phyloP scores from a whole-genome alignment of 805 yeast species.

The Zygoascus biomembranicola region DNA sequence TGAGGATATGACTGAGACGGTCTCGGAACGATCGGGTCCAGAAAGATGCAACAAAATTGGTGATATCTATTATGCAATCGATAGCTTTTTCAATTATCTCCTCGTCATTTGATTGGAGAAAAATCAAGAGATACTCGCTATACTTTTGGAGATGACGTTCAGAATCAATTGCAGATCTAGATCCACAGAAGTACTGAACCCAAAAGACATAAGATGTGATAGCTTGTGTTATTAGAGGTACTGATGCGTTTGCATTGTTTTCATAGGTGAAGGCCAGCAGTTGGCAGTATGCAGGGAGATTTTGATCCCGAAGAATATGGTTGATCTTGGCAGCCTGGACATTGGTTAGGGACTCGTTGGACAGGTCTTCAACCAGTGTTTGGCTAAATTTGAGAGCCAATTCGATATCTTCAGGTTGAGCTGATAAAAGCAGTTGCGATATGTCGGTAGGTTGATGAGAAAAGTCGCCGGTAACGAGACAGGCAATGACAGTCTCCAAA shows the following conservation, averaged over 20 bases:
- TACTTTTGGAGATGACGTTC: not conserved
- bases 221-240: not conserved
- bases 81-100: conserved; percentile 10
- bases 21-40: conserved; percentile 13
- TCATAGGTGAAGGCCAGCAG: not conserved
- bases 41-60: conserved; percentile 4
- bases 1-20: conserved; percentile 4
- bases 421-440: not conserved
- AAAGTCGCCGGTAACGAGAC: not conserved
- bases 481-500: not conserved
- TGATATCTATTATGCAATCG: conserved; percentile 14
- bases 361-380: conserved; percentile 23
- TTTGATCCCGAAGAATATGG: not conserved
- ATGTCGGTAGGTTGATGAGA: not conserved
- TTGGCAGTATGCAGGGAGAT: conserved; percentile 1
- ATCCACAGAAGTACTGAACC: conserved; percentile 1
- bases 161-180: not conserved
- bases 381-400: conserved; percentile 19
- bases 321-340: not conserved
- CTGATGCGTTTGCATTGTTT: not conserved
- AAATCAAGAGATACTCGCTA: not conserved
- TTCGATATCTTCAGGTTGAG: conserved; percentile 3
- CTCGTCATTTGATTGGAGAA: conserved; percentile 9
- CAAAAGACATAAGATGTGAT: not conserved
- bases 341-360: not conserved